A percentile compares a stretch with the other conserved stretches of the same genome.
Conservation (phyloP, 2,329 filamentous ascomycete species). For the Alternaria gansuensis region DNA sequence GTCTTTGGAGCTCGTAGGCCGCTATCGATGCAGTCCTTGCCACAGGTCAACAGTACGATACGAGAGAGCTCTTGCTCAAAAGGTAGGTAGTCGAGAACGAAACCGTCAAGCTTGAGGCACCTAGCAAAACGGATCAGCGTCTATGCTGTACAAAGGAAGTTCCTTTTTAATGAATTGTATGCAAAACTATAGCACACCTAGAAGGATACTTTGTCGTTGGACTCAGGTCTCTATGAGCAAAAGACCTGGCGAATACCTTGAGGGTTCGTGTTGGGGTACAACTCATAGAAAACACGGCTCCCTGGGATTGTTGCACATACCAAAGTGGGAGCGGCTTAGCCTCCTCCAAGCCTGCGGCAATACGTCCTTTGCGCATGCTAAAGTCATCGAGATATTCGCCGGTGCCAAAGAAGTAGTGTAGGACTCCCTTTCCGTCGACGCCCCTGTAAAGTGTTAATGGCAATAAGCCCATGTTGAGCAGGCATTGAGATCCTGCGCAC, state of each 20-base stretch:
- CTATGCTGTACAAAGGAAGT: background rate
- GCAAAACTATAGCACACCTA: background rate
- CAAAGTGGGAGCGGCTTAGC: conserved; percentile 33
- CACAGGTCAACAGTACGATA: conserved; percentile 37
- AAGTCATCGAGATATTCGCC: conserved; percentile 49
- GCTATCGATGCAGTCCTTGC: conserved; percentile 40
- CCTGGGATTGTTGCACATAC: conserved; percentile 12
- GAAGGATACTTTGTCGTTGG: background rate
- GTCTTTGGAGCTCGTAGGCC: conserved; percentile 41
- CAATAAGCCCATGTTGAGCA: background rate
- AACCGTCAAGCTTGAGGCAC: conserved; percentile 45
- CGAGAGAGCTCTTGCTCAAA: conserved; percentile 41
- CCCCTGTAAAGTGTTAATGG: conserved; percentile 29
- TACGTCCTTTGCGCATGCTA: conserved; percentile 46
- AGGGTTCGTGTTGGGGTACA: background rate
- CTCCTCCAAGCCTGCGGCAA: conserved; percentile 36
- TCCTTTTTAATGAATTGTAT: background rate
- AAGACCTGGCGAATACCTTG: background rate
- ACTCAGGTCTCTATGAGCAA: background rate
- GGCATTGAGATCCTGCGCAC: too few species aligned
- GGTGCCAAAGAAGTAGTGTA: conserved; percentile 40
- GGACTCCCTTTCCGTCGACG: conserved; percentile 39
- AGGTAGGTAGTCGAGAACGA: conserved; percentile 46
- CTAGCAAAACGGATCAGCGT: conserved; percentile 12
- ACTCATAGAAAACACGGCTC: background rate